Base-by-base conservation (phyloP, 257 asterid species). In the Coffea canephora region DNA sequence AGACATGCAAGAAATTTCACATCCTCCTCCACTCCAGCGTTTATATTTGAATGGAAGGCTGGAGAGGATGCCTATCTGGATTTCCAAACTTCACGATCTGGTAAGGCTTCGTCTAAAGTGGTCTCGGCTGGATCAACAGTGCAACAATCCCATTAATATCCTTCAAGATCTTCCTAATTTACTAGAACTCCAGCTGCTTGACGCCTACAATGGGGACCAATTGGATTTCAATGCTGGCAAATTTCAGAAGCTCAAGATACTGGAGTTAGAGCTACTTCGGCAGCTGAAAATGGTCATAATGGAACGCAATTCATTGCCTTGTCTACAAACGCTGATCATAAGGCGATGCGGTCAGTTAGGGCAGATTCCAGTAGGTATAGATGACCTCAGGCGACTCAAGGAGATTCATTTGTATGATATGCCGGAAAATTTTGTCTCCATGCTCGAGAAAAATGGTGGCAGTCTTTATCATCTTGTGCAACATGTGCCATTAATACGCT, bases 131-230 rank as follows among this genome's bases (percentile, higher is more conserved):
- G 5, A 43, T 45, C 43, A 12, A 3, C 41, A 4, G 19, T 14
- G 59, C 27, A 27, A 27, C n/a, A 77, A 77, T 16, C 82, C 85
- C 52, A 73, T 82, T 36, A 27, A 55, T 25, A 21, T 77, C 39
- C 79, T 78, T 78, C 79, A 71, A 72, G 21, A 73, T 6, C 85
- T 82, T 18, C 75, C 78, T 45, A 73, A 82, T 69, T 71, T 82
- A 36, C 43, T 82, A 57, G 85, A 77, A 82, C 82, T 82, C 49
- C 76, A 82, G 71, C 25, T 82, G 79, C 55, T 82, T 11, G 80
- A 82, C 34, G 82, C 85, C 68, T 82, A 78, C 72, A 49, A 19
- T 0, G 82, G 82, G 13, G 10, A 73, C 23, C 57, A 19, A 55
- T 62, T 82, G 73, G 49, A 73, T 4, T 82, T 82, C 46, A 13